Base-by-base conservation (phyloP, 768 basidiomycete species). In the Kwoniella mangroviensis region DNA sequence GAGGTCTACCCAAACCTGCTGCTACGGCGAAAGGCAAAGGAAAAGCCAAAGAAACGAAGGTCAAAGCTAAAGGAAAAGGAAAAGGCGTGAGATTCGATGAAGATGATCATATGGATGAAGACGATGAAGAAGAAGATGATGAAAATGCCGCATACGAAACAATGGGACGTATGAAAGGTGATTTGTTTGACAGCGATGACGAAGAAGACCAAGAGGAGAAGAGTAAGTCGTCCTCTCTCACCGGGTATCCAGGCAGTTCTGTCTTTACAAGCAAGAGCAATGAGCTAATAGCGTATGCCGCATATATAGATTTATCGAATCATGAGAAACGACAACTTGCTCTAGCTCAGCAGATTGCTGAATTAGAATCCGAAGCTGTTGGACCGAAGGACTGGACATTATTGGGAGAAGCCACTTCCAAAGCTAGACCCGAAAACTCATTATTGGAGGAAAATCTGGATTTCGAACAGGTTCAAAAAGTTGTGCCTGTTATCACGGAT, bases 371-470 rank as follows among this genome's bases (percentile, higher is more conserved):
- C 1, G 90, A 94, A 82, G 98, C 96, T 81, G 88, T 96, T 62
- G 90, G 89, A 1, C 86, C 88, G 61, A 98, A 98, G 83, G 90
- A 93, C 70, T 99, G 97, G 97, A 90, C 90, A 6, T 86, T 97
- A 34, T 88, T 92, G 86, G 95, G 97, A 58, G 96, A 98, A 84
- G 92, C 93, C 41, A 88, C 88, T 22, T 88, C 93, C 6, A 88
- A 90, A 51, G 84, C 90, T 53, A 88, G 97, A 62, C 96, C 97
- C 4, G 89, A 93, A 80, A 94, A 99, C 82, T 91, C 92, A 10
- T 86, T 98, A 21, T 87, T 99, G 13, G 92, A 93, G 81, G 92
- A 98, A 80, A 93, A 97, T 82, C 87, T 99, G 40, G 96, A 98
- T 67, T 98, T 94, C 73, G 97, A 98, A 70, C 90, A 93, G 34